A percentile compares a stretch with the other conserved stretches of the same genome.
phyloP scores from a whole-genome alignment of 2,329 filamentous ascomycete species.

The Esteya vermicola region DNA sequence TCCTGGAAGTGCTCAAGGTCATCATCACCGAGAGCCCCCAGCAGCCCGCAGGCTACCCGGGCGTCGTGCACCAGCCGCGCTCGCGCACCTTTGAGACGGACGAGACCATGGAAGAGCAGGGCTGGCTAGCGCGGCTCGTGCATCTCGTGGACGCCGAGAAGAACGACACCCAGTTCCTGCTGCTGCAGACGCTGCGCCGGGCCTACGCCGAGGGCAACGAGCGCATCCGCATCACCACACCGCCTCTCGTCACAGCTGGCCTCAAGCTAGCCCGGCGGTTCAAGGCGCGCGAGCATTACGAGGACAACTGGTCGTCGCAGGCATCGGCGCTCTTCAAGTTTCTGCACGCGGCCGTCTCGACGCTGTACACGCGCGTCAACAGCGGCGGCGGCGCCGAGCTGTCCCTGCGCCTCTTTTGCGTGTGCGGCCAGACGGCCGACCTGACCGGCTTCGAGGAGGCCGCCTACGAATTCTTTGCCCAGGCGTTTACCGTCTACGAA shows the following conservation, averaged over 20 bases:
- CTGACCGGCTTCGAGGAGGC: constrained; percentile 89
- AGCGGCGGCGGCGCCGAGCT: constrained; percentile 62
- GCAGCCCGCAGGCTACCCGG: constrained; percentile 68
- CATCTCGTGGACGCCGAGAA: constrained; percentile 72
- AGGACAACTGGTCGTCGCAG: constrained; percentile 49
- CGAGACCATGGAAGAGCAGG: constrained; percentile 95
- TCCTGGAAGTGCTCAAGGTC: constrained; percentile 77
- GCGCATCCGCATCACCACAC: constrained; percentile 88
- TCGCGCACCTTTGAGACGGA: constrained; percentile 69
- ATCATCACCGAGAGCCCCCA: constrained; percentile 89
- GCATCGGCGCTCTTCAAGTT: constrained; percentile 83
- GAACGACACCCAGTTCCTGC: constrained; percentile 88
- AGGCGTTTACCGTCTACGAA: constrained; percentile 96
- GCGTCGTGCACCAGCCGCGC: constrained; percentile 57
- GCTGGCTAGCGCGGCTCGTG: constrained; percentile 85
- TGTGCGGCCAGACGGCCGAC: constrained; percentile 85
- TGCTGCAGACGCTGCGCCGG: constrained; percentile 76
- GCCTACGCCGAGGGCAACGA: constrained; percentile 87
- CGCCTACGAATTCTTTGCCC: constrained; percentile 94
- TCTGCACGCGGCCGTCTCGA: constrained; percentile 76
- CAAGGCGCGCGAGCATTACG: constrained; percentile 79
- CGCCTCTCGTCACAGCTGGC: constrained; percentile 76
- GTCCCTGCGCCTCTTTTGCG: constrained; percentile 75
- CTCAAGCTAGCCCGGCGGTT: constrained; percentile 80
- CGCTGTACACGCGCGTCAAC: constrained; percentile 75